phyloP scores from a whole-genome alignment of 805 yeast genomes.

The Barnettozyma wickerhamii region DNA sequence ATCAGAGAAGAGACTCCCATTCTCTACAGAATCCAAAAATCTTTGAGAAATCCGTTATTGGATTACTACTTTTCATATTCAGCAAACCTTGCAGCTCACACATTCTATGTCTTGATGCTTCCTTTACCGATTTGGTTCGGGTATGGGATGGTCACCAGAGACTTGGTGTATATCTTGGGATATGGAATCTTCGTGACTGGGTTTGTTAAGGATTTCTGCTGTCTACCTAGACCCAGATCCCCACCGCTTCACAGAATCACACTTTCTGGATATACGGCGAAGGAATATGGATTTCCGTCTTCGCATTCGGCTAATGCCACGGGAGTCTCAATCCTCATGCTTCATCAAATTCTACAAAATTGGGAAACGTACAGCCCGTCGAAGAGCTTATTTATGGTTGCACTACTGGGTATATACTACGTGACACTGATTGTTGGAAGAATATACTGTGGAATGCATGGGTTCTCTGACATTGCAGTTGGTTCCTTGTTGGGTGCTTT shows the following conservation, averaged over 20 bases:
- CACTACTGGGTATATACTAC: conserved; percentile 43
- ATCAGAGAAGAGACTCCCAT: conserved; percentile 62
- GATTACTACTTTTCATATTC: conserved; percentile 83
- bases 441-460: conserved; percentile 97
- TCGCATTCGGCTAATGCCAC: conserved; percentile 95
- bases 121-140: conserved; percentile 89
- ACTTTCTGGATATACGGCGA: conserved; percentile 82
- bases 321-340: conserved; percentile 58
- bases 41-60: conserved; percentile 41
- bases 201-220: conserved; percentile 72
- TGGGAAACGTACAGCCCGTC: conserved; percentile 8
- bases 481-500: conserved; percentile 64
- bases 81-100: conserved; percentile 88
- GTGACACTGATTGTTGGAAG: conserved; percentile 72
- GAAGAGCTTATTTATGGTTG: conserved; percentile 11
- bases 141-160: conserved; percentile 49
- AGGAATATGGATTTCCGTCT: conserved; percentile 93
- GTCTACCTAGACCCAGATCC: conserved; percentile 87
- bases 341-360: conserved; percentile 21
- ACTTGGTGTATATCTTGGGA: conserved; percentile 62
- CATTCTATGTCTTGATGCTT: conserved; percentile 84
- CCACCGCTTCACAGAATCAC: conserved; percentile 92
- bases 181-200: conserved; percentile 66
- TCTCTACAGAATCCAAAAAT: conserved; percentile 52
- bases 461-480: conserved; percentile 65